phyloP scores from a whole-genome alignment of 1,284 basidiomycete species.

The Leucoagaricus sp. region DNA sequence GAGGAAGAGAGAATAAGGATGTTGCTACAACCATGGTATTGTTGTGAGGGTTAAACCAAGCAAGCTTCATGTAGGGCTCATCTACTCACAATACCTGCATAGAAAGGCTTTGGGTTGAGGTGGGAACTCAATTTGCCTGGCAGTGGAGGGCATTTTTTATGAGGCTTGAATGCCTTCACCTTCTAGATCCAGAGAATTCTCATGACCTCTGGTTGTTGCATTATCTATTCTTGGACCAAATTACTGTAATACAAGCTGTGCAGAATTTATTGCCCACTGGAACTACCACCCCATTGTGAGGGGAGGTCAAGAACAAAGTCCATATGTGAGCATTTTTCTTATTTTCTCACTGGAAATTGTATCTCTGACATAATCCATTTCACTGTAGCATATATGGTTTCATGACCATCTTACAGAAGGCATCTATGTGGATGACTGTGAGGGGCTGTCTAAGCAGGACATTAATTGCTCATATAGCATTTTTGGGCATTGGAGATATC shows the following conservation, averaged over 20 bases:
- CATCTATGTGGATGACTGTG: too few relatives aligned
- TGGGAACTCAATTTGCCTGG: conserved; percentile 35
- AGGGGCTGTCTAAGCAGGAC: too few relatives aligned
- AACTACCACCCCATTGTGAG: conserved; percentile 40
- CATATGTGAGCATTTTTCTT: conserved; percentile 27
- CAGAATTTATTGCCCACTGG: conserved; percentile 36
- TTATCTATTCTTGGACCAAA: conserved; percentile 36
- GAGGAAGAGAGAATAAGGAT: conserved; percentile 38
- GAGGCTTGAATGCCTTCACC: conserved; percentile 35
- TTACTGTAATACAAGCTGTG: conserved; percentile 43
- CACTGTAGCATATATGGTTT: too few relatives aligned
- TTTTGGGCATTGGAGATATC: too few relatives aligned
- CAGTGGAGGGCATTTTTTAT: conserved; percentile 44
- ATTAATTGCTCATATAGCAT: too few relatives aligned
- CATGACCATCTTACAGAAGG: too few relatives aligned
- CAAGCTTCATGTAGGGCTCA: conserved; percentile 38
- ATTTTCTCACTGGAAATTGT: too few relatives aligned
- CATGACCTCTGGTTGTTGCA: conserved; percentile 47
- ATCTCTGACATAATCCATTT: too few relatives aligned
- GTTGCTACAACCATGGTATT: conserved; percentile 33
- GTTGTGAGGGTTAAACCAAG: conserved; percentile 24
- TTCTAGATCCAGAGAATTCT: conserved; percentile 29
- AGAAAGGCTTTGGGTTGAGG: conserved; percentile 46
- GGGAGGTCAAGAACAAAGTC: conserved; percentile 23
- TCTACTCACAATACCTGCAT: conserved; percentile 38